Evolutionary conservation across 257 asterid species (phyloP), one percentile per base, ranked within the genome.

Genomic region (Salvia hispanica): DNA sequence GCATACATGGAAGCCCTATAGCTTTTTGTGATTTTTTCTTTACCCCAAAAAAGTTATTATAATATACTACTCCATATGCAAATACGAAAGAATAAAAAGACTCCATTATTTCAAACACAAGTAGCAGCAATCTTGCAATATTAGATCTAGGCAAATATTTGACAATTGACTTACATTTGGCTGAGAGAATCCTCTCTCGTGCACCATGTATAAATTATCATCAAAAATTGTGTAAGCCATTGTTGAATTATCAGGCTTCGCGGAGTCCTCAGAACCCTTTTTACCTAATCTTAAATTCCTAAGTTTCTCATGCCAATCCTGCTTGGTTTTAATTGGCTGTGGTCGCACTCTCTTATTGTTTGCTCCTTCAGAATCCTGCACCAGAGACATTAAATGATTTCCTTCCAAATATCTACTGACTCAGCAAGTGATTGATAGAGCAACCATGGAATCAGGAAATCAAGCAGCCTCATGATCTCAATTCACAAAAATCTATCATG

Each of bases 211-310:
- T 71, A 85, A 64, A 80, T 94, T 94, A 34, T 88, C 95, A 81
- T 94, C 95, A 74, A 88, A 88, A 72, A 85, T 78, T 76, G 95
- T 92, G 47, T 82, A 85, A 2, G 99, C 95, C 97, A 91, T 91
- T 72, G 81, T 67, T 74, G 89, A 80, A 84, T 74, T 80, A 61
- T 85, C 96, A 5, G 84, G 69, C 76, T 81, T 85, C 69, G 72
- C 84, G 3, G 71, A 71, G 65, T 25, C 31, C 31, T 86, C 87
- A 9, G 79, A 72, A 66, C 91, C 92, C 72, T 53, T 85, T 76
- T 81, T 93, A 37, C 99, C 93, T 72, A 81, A 77, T 71, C 95
- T 76, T 28, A 94, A 74, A 72, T 80, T 88, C 76, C 85, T 82
- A 28, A 94, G 80, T 74, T 86, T 84, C 78, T 85, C 95, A 11